phyloP scores from a whole-genome alignment of 164 flowering plant genomes.

The Pachysandra terminalis region DNA sequence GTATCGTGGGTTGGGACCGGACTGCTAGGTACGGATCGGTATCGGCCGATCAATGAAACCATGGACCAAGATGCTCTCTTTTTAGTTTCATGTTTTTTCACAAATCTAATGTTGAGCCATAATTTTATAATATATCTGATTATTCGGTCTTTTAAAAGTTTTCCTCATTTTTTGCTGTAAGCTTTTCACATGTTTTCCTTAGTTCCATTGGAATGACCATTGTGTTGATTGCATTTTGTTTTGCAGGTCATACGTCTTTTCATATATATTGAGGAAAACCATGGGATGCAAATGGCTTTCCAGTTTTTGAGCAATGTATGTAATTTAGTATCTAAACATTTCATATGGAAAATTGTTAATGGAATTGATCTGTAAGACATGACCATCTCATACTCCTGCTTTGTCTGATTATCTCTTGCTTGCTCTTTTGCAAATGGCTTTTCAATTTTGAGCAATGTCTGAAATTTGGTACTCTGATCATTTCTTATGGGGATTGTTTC shows the following conservation, averaged over 20 bases:
- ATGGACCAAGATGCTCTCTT: too few species aligned
- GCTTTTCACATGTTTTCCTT: too few species aligned
- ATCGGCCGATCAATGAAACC: too few species aligned
- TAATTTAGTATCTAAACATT: not conserved
- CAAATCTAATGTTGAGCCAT: too few species aligned
- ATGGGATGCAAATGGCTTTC: conserved; percentile 69
- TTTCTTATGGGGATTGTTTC: not conserved
- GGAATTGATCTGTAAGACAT: not conserved
- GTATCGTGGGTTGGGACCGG: too few species aligned
- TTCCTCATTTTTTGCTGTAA: too few species aligned
- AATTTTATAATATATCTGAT: too few species aligned
- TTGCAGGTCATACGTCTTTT: conserved; percentile 88
- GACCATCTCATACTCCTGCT: not conserved
- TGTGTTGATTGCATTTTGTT: conserved; percentile 8
- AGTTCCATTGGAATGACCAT: not conserved
- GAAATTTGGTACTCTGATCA: not conserved
- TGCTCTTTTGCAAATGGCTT: not conserved
- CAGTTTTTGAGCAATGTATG: conserved; percentile 86
- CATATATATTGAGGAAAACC: conserved; percentile 62
- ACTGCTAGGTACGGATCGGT: too few species aligned
- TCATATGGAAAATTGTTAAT: not conserved
- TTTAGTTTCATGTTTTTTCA: too few species aligned
- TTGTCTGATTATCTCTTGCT: not conserved
- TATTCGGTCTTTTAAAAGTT: too few species aligned
- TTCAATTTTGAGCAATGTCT: too few species aligned